Percentiles rank a stretch among this genome's conserved stretches.
These are phyloP conservation scores for Vitis rupestris DNA, from an alignment of 164 flowering plant genomes.

Conservation along the genomic window DNA sequence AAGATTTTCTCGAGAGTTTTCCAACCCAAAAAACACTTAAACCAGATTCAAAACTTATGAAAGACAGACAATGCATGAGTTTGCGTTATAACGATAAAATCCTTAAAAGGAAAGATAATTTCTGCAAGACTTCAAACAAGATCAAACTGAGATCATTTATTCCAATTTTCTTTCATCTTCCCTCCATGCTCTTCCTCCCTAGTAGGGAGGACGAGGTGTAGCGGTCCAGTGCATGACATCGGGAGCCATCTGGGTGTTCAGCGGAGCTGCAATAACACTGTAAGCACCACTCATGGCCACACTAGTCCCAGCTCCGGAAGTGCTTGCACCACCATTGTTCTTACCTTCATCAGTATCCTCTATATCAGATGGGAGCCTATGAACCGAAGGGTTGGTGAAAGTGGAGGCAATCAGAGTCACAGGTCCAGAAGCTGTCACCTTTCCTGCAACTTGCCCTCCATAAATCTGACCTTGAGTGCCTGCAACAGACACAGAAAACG, in stretches of 20 bases:
- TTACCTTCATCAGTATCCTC: conserved; percentile 8
- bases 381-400: conserved; percentile 22
- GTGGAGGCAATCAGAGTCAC: conserved; percentile 37
- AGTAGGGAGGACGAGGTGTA: conserved; percentile 25
- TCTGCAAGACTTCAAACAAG: too few species aligned
- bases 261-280: conserved; percentile 10
- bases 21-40: too few species aligned
- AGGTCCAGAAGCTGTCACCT: conserved; percentile 26
- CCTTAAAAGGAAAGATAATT: neutral
- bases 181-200: neutral
- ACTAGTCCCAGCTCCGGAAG: neutral
- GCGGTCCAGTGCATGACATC: conserved; percentile 28
- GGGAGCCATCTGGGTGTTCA: conserved; percentile 28
- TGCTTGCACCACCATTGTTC: conserved; percentile 1
- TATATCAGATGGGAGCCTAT: conserved; percentile 21
- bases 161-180: neutral
- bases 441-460: conserved; percentile 43
- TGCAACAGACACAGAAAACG: conserved; percentile 34
- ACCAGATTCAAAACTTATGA: too few species aligned
- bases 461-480: conserved; percentile 48
- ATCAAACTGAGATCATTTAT: too few species aligned
- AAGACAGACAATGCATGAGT: too few species aligned
- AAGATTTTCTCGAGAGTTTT: too few species aligned
- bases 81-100: neutral
- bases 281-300: conserved; percentile 7